Evolutionary conservation across 2,329 filamentous ascomycete genomes (phyloP).

Genomic region (Mycosphaerella arachidis): DNA sequence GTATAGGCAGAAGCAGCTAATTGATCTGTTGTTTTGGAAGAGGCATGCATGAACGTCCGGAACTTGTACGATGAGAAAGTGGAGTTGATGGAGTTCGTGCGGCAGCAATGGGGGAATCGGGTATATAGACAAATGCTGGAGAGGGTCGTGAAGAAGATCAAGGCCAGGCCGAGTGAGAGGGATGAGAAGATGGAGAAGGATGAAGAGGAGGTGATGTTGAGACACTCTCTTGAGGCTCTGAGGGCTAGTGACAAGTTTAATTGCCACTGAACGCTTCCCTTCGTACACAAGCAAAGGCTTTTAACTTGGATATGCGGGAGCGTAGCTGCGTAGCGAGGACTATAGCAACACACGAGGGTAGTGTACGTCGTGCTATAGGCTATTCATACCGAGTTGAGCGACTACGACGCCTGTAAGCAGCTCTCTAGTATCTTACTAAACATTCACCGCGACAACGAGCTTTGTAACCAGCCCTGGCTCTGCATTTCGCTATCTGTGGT

Average conservation of each 20-base stretch:
- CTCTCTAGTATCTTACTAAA: no score
- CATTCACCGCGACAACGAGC: no score
- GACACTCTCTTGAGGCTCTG: not conserved
- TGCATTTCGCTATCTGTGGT: not conserved
- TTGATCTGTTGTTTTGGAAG: slow-evolving; percentile 13
- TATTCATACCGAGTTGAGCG: no score
- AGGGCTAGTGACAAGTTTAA: no score
- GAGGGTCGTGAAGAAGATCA: slow-evolving; percentile 3
- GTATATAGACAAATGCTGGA: not conserved
- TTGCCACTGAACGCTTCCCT: no score
- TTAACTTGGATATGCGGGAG: no score
- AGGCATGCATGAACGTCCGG: slow-evolving; percentile 4
- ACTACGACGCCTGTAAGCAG: no score
- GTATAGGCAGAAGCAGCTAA: slow-evolving; percentile 4
- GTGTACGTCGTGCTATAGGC: no score
- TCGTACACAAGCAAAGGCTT: no score
- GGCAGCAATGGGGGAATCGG: not conserved
- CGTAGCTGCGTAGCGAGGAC: no score
- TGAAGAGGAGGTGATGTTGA: slow-evolving; percentile 31
- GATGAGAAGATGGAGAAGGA: slow-evolving; percentile 19
- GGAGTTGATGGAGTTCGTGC: not conserved
- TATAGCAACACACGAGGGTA: no score
- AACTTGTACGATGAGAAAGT: slow-evolving; percentile 2
- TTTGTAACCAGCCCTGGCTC: no score
- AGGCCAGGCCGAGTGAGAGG: slow-evolving; percentile 3